These are phyloP conservation scores for Acacia melanoxylon DNA, from an alignment of 306 rosid genomes.

Conservation along the genomic window DNA sequence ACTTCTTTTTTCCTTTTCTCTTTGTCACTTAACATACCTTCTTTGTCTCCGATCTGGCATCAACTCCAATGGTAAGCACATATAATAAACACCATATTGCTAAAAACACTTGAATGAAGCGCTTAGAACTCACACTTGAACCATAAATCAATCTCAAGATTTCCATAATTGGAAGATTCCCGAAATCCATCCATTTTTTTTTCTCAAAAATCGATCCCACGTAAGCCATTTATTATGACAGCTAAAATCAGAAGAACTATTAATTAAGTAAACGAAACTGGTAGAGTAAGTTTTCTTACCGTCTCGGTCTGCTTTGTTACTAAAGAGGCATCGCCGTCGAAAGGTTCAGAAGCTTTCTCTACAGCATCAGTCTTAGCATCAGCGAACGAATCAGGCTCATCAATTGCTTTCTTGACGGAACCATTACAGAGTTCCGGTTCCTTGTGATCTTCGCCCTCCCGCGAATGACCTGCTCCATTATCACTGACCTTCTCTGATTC, in stretches of 20 bases:
- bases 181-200: neutral
- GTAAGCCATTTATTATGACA: neutral
- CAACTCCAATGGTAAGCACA: neutral
- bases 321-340: constrained; percentile 27
- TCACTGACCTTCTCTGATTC: constrained; percentile 29
- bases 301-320: constrained; percentile 34
- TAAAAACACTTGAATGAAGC: neutral
- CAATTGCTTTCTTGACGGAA: constrained; percentile 35
- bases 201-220: neutral
- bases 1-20: constrained; percentile 75
- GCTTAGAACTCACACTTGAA: neutral
- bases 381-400: constrained; percentile 33
- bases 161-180: neutral
- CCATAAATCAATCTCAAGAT: neutral
- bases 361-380: constrained; percentile 23
- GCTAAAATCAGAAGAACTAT: neutral
- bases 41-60: constrained; percentile 45
- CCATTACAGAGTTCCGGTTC: constrained; percentile 30
- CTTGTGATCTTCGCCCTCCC: constrained; percentile 31
- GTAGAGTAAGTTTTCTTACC: constrained; percentile 7
- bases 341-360: constrained; percentile 41
- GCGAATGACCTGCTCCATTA: constrained; percentile 52
- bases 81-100: neutral
- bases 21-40: constrained; percentile 40
- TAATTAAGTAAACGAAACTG: neutral